Evolutionary conservation across 1,284 basidiomycete genomes (phyloP), one percentile per base, ranked within the genome.

Genomic region (Naganishia sp.): DNA sequence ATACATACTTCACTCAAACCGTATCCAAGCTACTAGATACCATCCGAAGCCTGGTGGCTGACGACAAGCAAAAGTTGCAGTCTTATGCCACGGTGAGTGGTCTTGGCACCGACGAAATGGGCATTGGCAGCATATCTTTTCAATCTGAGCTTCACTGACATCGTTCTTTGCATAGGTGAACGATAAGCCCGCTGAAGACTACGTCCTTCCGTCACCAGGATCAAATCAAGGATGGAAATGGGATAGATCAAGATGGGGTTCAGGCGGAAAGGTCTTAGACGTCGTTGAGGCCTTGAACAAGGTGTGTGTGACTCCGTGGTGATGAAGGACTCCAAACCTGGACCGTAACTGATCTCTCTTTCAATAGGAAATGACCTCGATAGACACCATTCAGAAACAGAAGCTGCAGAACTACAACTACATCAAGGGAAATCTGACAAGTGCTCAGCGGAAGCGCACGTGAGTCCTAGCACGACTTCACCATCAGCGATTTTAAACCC

Each of bases 11-110:
- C 82, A 97, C 92, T 3, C 82, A 86, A 25, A 87, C 88, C 13
- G 89, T 95, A 67, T 90, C 90, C 69, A 98, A 97, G 84, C 89
- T 90, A 28, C 92, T 98, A 67, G 96, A 99, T 75, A 94, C 93
- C 0, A 85, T 98, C 57, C 90, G 94, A 55, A 91, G 89, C 70
- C 85, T 99, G 63, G 81, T 95, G 63, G 94, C 93, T 75, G 94
- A 96, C 73, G 92, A 96, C 75, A 86, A 89, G 11, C 76, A 83
- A 49, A 92, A 92, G 77, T 84, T 97, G 43, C 81, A 85, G 23
- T 90, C 93, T 76, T 92, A 97, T 75, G 76, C 78, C 1, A 70
- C 78, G 45, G 67, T 69, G 25, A 13, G 66, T 66, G 6, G 6
- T 57, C 23, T 31, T 6, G 21, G 25, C 43, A 5, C 2, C 13